Evolutionary conservation across 1,139 yeast species (phyloP).

Genomic region (Scheffersomyces quercinus): DNA sequence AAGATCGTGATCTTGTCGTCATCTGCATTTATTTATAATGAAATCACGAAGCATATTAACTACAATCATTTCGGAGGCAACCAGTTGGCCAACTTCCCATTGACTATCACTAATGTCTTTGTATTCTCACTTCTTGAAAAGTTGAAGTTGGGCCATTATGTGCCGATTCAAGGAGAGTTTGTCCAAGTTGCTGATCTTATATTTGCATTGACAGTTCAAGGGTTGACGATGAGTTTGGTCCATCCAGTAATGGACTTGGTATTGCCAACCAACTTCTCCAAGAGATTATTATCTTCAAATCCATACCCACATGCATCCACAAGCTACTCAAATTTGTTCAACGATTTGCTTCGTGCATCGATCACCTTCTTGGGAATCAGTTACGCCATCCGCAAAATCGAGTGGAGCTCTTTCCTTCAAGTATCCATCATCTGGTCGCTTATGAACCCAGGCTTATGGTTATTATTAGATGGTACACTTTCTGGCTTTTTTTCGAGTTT

Average conservation of each 20-base stretch:
- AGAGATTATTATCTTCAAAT: constrained; percentile 20
- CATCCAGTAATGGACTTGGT: constrained; percentile 61
- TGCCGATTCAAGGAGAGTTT: constrained; percentile 4
- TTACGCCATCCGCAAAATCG: constrained; percentile 77
- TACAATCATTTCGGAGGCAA: constrained; percentile 36
- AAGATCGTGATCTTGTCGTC: constrained; percentile 38
- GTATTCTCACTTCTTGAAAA: constrained; percentile 32
- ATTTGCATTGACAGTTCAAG: constrained; percentile 45
- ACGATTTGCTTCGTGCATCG: constrained; percentile 53
- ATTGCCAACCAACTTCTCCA: constrained; percentile 37
- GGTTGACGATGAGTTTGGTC: constrained; percentile 60
- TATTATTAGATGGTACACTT: constrained; percentile 71
- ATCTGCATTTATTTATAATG: constrained; percentile 52
- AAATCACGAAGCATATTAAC: constrained; percentile 50
- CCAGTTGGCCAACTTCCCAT: constrained; percentile 20
- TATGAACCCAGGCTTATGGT: constrained; percentile 80
- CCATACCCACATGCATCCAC: constrained; percentile 27
- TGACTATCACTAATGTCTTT: constrained; percentile 35
- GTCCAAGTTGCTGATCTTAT: constrained; percentile 21
- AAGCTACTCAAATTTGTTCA: constrained; percentile 29
- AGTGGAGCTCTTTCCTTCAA: constrained; percentile 77
- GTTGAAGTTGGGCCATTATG: constrained; percentile 21
- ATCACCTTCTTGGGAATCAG: constrained; percentile 82
- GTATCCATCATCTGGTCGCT: constrained; percentile 75
- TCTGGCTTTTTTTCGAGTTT: constrained; percentile 60